These are phyloP conservation scores for Ensete ventricosum DNA, from an alignment of 176 grass and related monocot genomes.

Conservation along the genomic window DNA sequence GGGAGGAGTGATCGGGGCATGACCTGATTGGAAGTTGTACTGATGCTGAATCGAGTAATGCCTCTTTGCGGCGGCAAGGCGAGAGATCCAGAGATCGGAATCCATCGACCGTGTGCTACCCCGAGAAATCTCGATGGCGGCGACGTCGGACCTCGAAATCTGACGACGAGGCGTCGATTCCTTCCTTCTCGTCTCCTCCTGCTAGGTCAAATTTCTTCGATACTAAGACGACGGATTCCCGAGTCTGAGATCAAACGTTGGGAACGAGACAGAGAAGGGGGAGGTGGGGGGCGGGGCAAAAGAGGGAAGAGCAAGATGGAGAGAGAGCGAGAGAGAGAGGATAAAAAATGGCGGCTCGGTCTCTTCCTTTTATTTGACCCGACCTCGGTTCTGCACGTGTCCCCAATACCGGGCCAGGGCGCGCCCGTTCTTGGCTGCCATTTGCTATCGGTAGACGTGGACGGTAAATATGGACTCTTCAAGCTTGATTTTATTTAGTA, in stretches of 20 bases:
- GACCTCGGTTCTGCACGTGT: neutral
- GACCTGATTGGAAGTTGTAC: slow-evolving; percentile 33
- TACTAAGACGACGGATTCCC: neutral
- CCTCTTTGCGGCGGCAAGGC: slow-evolving; percentile 77
- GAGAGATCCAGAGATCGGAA: slow-evolving; percentile 91
- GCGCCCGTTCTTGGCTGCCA: neutral
- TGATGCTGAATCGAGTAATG: slow-evolving; percentile 65
- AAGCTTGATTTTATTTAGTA: neutral
- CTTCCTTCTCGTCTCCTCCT: neutral
- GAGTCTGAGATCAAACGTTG: neutral
- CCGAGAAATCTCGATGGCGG: neutral
- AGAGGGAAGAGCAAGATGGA: neutral
- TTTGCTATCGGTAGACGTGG: neutral
- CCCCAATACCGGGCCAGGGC: neutral
- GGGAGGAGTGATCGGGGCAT: neutral
- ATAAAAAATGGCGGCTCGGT: neutral
- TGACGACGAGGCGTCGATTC: neutral
- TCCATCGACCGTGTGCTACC: neutral
- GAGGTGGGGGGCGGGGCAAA: neutral
- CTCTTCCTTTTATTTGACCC: neutral
- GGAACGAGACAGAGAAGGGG: neutral
- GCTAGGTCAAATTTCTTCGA: neutral
- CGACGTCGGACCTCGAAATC: neutral
- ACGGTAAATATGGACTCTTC: neutral
- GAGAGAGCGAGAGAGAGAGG: too few species aligned